These are phyloP conservation scores for Avicennia marina DNA, from an alignment of 257 asterid genomes.

Conservation along the genomic window DNA sequence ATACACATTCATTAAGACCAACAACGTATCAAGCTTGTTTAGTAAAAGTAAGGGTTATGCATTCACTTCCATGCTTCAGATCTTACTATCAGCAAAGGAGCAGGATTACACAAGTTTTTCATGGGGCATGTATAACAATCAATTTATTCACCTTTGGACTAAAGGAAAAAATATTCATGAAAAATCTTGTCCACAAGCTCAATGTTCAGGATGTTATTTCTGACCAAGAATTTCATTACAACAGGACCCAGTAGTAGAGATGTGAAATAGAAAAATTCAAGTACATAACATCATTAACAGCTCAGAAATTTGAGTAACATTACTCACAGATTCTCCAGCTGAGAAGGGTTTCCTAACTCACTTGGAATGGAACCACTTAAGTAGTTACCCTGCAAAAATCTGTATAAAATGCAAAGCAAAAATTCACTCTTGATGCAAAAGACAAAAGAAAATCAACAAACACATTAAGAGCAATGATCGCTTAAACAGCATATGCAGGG, in stretches of 20 bases:
- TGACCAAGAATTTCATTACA: conserved; percentile 10
- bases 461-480: not conserved
- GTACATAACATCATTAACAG: conserved; percentile 1
- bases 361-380: conserved; percentile 77
- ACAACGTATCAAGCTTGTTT: conserved; percentile 2
- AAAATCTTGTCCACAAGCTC: not conserved
- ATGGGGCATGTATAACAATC: not conserved
- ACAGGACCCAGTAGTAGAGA: conserved; percentile 15
- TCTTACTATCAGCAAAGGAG: not conserved
- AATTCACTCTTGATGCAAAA: conserved; percentile 15
- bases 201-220: not conserved
- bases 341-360: conserved; percentile 77
- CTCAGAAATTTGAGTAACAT: conserved; percentile 13
- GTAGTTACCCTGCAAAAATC: conserved; percentile 94
- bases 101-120: not conserved
- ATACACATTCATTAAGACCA: not conserved
- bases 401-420: conserved; percentile 34
- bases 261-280: not conserved
- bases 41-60: not conserved
- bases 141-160: not conserved
- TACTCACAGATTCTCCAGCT: conserved; percentile 76
- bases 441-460: conserved; percentile 1
- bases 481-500: conserved; percentile 3
- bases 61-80: conserved; percentile 3
- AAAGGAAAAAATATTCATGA: not conserved